A percentile compares a stretch with the other conserved stretches of the same genome.
These are phyloP conservation scores for Staphylotrichum longicolle DNA, from an alignment of 495 filamentous ascomycete species.

Conservation along the genomic window DNA sequence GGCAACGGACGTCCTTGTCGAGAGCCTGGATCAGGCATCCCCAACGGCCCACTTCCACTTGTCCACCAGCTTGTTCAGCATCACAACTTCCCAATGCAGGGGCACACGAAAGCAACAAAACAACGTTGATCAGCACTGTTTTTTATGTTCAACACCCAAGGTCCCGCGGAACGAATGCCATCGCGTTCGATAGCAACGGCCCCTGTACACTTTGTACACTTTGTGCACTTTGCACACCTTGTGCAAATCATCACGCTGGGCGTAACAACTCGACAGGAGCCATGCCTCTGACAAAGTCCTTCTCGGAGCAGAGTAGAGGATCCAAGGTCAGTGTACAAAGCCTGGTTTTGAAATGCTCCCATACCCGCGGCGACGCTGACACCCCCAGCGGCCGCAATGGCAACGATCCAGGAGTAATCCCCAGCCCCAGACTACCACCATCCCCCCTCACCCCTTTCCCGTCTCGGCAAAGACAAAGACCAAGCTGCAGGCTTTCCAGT, in stretches of 20 bases:
- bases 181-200: no score
- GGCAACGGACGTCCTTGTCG: neutral
- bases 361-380: neutral
- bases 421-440: slow-evolving; percentile 26
- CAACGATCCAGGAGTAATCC: slow-evolving; percentile 49
- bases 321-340: slow-evolving; percentile 21
- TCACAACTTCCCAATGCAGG: no score
- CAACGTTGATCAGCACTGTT: no score
- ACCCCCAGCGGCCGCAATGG: slow-evolving; percentile 45
- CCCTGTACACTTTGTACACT: no score
- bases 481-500: slow-evolving; percentile 52
- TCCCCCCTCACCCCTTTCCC: slow-evolving; percentile 35
- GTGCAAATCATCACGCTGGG: neutral
- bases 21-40: slow-evolving; percentile 2
- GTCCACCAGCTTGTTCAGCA: no score
- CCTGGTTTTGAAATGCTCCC: no score
- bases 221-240: no score
- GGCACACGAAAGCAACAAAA: no score
- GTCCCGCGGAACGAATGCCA: no score
- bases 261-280: neutral
- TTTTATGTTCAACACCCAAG: no score
- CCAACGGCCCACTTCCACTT: neutral
- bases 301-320: slow-evolving; percentile 38
- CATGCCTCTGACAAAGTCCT: slow-evolving; percentile 54
- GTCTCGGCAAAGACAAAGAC: slow-evolving; percentile 50